A percentile compares a stretch with the other conserved stretches of the same genome.
Conservation (phyloP, 495 filamentous ascomycete species). For the Penicillium goetzii region DNA sequence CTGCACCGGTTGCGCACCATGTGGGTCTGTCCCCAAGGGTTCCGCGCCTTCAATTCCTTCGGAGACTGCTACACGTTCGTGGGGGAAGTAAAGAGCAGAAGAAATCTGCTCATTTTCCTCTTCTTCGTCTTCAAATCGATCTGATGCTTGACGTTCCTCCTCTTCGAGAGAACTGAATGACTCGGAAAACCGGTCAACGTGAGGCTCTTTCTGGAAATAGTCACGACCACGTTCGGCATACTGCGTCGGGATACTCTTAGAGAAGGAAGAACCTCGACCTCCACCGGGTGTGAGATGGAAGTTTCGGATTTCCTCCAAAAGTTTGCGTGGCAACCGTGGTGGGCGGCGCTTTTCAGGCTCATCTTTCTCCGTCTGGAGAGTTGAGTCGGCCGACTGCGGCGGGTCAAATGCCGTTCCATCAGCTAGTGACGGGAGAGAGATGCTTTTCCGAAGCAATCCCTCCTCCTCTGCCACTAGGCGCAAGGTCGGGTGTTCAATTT, state of each 20-base stretch:
- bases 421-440: constrained; percentile 39
- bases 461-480: constrained; percentile 23
- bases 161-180: constrained; percentile 33
- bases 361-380: constrained; percentile 24
- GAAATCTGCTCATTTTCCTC: constrained; percentile 93
- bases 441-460: constrained; percentile 33
- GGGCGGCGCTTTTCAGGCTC: constrained; percentile 34
- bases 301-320: constrained; percentile 67
- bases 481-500: constrained; percentile 16
- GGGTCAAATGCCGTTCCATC: constrained; percentile 34
- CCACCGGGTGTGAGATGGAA: constrained; percentile 61
- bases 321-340: constrained; percentile 47
- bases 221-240: constrained; percentile 41
- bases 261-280: constrained; percentile 55
- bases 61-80: constrained; percentile 62
- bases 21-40: constrained; percentile 50
- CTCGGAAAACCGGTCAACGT: constrained; percentile 28
- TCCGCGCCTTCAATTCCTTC: constrained; percentile 46
- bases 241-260: constrained; percentile 56
- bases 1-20: constrained; percentile 39
- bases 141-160: constrained; percentile 43
- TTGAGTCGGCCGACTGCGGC: constrained; percentile 8
- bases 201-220: constrained; percentile 34
- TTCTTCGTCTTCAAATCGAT: constrained; percentile 72
- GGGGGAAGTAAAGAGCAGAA: constrained; percentile 90